phyloP scores from a whole-genome alignment of 139 green algal species.

The Zygnema circumcarinatum region DNA sequence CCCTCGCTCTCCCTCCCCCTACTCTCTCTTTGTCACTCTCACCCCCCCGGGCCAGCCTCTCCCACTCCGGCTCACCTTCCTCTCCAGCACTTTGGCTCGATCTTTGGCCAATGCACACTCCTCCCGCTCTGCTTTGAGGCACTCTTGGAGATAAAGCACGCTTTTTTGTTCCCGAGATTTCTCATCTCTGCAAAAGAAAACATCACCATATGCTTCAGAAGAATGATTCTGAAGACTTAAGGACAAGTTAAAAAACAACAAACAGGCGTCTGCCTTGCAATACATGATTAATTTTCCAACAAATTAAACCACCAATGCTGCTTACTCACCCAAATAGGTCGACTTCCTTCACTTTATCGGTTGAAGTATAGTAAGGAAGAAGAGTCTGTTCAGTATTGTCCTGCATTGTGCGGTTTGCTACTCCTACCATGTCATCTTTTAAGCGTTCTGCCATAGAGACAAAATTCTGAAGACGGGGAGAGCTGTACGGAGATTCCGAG shows the following conservation, averaged over 20 bases:
- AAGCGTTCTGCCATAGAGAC: not conserved
- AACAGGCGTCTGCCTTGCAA: not conserved
- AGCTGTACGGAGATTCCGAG: not conserved
- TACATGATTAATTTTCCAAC: not conserved
- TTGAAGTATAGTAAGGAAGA: not conserved
- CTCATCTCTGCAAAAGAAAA: not conserved
- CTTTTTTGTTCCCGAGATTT: not conserved
- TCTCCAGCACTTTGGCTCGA: not conserved
- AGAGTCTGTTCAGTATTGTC: not conserved
- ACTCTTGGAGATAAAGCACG: not conserved
- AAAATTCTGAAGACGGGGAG: not conserved
- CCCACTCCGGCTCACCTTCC: too few relatives aligned
- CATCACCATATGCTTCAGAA: not conserved
- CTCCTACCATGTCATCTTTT: not conserved
- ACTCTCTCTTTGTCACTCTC: too few relatives aligned
- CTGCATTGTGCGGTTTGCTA: not conserved
- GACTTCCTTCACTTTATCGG: not conserved
- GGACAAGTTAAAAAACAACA: not conserved
- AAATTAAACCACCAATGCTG: not conserved
- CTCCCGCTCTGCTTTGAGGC: not conserved
- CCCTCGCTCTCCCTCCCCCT: too few relatives aligned
- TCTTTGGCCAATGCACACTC: not conserved
- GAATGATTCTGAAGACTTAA: not conserved
- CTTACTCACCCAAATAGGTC: not conserved
- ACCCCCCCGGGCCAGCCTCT: too few relatives aligned